A percentile compares a stretch with the other conserved stretches of the same genome.
These are phyloP conservation scores for Aspergillus egyptiacus DNA, from an alignment of 495 filamentous ascomycete species.

Conservation along the genomic window DNA sequence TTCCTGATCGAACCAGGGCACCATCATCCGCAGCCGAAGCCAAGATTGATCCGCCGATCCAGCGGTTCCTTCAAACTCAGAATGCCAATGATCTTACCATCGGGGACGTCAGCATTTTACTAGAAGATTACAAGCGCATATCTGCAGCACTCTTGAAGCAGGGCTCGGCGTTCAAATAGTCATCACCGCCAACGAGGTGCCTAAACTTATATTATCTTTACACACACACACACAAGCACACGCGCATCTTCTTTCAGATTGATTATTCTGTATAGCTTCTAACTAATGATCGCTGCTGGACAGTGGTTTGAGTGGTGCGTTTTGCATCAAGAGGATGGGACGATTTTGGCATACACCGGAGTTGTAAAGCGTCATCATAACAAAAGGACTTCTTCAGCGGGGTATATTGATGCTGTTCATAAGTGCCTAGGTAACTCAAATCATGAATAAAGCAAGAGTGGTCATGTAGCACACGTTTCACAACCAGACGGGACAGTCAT, in stretches of 20 bases:
- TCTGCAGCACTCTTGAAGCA: slow-evolving; percentile 43
- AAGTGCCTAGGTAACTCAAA: neutral
- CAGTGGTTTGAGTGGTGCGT: slow-evolving; percentile 4
- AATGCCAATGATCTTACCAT: slow-evolving; percentile 73
- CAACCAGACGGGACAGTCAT: neutral
- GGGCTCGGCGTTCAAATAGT: slow-evolving; percentile 22
- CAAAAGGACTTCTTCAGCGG: neutral
- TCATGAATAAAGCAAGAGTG: neutral
- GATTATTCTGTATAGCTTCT: neutral
- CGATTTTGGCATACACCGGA: slow-evolving; percentile 12
- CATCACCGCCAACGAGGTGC: neutral
- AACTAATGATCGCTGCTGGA: slow-evolving; percentile 15
- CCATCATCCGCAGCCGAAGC: slow-evolving; percentile 25
- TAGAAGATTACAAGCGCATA: slow-evolving; percentile 83
- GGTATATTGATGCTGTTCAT: slow-evolving; percentile 9
- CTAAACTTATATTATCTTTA: neutral
- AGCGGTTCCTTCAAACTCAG: slow-evolving; percentile 74
- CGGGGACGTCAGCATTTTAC: slow-evolving; percentile 72
- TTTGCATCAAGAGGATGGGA: neutral
- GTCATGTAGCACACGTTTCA: neutral
- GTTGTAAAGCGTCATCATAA: neutral
- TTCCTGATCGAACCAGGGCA: slow-evolving; percentile 26
- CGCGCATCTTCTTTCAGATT: neutral
- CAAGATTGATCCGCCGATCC: slow-evolving; percentile 64
- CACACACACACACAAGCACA: neutral